A percentile compares a stretch with the other conserved stretches of the same genome.
Evolutionary conservation across 805 yeast genomes (phyloP).

Genomic region (Cyberlindnera mississippiensis): DNA sequence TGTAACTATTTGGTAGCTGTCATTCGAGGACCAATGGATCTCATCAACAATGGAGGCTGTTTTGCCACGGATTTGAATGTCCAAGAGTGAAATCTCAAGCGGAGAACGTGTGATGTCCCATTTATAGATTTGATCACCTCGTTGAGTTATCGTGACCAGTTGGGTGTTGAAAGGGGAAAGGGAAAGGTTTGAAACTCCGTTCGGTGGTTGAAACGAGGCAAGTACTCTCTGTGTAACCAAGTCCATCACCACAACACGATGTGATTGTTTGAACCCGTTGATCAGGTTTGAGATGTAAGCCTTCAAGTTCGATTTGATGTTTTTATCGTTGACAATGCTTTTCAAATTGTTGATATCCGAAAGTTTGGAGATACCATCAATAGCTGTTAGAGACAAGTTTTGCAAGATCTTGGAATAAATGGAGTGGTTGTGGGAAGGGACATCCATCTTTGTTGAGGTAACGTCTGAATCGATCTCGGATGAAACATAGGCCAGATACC

Average conservation of each 20-base stretch:
- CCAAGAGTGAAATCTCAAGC: slow-evolving; percentile 47
- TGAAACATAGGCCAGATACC: slow-evolving; percentile 38
- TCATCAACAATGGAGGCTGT: slow-evolving; percentile 51
- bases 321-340: slow-evolving; percentile 14
- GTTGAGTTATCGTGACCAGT: slow-evolving; percentile 46
- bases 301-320: slow-evolving; percentile 12
- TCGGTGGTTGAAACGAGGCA: slow-evolving; percentile 51
- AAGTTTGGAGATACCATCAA: slow-evolving; percentile 46
- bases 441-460: slow-evolving; percentile 15
- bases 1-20: slow-evolving; percentile 46
- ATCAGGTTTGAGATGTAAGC: slow-evolving; percentile 16
- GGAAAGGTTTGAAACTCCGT: slow-evolving; percentile 57
- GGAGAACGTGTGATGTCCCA: slow-evolving; percentile 61
- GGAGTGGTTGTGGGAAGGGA: slow-evolving; percentile 21
- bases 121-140: slow-evolving; percentile 61
- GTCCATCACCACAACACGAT: slow-evolving; percentile 44
- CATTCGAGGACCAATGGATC: slow-evolving; percentile 49
- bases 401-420: slow-evolving; percentile 34
- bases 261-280: slow-evolving; percentile 21
- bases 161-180: slow-evolving; percentile 59
- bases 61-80: slow-evolving; percentile 59
- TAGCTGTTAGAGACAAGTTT: slow-evolving; percentile 46
- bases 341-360: slow-evolving; percentile 35
- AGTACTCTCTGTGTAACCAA: slow-evolving; percentile 36
- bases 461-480: slow-evolving; percentile 1